Conservation (phyloP, 805 yeast genomes). For the Suhomyces sp. region DNA sequence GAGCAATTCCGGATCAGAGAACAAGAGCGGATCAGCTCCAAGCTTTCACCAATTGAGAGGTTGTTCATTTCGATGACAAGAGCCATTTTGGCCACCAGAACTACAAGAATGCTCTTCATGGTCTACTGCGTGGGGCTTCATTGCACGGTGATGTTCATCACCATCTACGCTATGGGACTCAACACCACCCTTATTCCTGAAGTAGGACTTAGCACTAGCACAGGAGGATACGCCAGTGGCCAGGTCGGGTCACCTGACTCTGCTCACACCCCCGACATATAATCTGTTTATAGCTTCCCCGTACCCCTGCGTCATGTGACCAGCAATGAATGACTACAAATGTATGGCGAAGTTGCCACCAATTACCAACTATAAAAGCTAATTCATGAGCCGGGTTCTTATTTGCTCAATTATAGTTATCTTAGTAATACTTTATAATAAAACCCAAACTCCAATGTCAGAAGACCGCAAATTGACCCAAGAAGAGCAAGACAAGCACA, state of each 20-base stretch:
- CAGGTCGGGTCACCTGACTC: constrained; percentile 8
- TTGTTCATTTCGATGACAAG: constrained; percentile 70
- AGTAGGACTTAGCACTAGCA: constrained; percentile 38
- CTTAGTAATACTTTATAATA: constrained; percentile 6
- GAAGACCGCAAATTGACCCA: constrained; percentile 3
- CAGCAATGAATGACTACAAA: constrained; percentile 2
- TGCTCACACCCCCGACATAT: background rate
- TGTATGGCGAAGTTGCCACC: background rate
- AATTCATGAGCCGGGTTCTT: background rate
- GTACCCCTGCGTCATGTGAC: background rate
- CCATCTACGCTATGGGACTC: constrained; percentile 51
- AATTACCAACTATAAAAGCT: constrained; percentile 1
- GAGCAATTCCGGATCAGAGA: constrained; percentile 78
- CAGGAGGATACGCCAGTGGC: constrained; percentile 37
- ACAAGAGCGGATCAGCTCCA: constrained; percentile 67
- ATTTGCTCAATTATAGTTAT: background rate
- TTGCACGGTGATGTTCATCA: constrained; percentile 62
- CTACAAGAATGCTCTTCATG: constrained; percentile 69
- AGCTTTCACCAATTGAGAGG: constrained; percentile 74
- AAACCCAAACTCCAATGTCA: background rate
- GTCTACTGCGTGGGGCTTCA: constrained; percentile 75
- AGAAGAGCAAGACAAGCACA: constrained; percentile 7
- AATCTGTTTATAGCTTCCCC: background rate
- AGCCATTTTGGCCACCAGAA: constrained; percentile 69
- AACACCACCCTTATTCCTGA: constrained; percentile 47